A percentile compares a stretch with the other conserved stretches of the same genome.
These are phyloP conservation scores for Nakazawaea siamensis DNA, from an alignment of 805 yeast species.

Conservation along the genomic window DNA sequence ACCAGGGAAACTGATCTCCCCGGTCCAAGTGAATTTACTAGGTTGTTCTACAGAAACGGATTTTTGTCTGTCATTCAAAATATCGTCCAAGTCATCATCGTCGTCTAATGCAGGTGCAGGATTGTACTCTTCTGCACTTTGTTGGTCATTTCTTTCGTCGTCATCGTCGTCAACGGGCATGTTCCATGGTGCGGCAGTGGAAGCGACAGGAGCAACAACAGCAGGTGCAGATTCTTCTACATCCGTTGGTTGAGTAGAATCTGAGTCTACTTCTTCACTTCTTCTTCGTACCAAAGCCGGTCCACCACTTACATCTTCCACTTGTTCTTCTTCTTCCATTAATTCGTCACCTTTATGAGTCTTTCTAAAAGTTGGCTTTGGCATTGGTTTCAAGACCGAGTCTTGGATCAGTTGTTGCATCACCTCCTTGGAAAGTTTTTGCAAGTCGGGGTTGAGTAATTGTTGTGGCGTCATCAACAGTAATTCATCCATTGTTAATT, in stretches of 20 bases:
- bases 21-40: slow-evolving; percentile 9
- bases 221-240: slow-evolving; percentile 9
- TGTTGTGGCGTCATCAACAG: slow-evolving; percentile 66
- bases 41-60: neutral
- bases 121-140: slow-evolving; percentile 1
- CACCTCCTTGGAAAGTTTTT: slow-evolving; percentile 61
- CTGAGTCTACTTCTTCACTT: slow-evolving; percentile 14
- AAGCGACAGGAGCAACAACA: slow-evolving; percentile 1
- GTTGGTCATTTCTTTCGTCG: neutral
- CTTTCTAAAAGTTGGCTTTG: slow-evolving; percentile 58
- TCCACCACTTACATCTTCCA: slow-evolving; percentile 16
- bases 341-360: slow-evolving; percentile 87
- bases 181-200: no score
- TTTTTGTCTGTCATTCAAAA: slow-evolving; percentile 18
- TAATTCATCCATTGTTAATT: slow-evolving; percentile 46
- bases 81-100: slow-evolving; percentile 28
- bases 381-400: slow-evolving; percentile 53
- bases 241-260: slow-evolving; percentile 7
- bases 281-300: slow-evolving; percentile 21
- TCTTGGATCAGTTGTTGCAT: slow-evolving; percentile 61
- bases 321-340: slow-evolving; percentile 39
- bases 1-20: slow-evolving; percentile 12
- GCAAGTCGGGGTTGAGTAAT: slow-evolving; percentile 68
- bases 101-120: slow-evolving; percentile 2
- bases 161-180: neutral